Percentiles rank a stretch among this genome's conserved stretches.
phyloP scores from a whole-genome alignment of 345 rosid species.

The Geranium brycei region DNA sequence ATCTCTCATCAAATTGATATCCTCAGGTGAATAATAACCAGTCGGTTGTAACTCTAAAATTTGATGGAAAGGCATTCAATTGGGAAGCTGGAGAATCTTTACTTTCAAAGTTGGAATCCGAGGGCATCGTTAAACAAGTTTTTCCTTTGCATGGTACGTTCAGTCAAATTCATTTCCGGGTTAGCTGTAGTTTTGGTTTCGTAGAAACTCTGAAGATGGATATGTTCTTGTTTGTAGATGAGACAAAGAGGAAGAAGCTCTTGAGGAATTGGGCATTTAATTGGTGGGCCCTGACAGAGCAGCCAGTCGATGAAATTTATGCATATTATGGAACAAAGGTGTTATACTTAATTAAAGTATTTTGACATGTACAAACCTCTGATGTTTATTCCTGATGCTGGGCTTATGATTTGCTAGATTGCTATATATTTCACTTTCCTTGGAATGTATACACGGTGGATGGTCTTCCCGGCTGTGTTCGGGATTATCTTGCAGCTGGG shows the following conservation, averaged over 20 bases:
- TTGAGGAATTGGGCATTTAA: slow-evolving; percentile 66
- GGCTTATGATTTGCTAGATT: slow-evolving; percentile 32
- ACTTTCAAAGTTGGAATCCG: slow-evolving; percentile 46
- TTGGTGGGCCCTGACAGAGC: slow-evolving; percentile 57
- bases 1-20: slow-evolving; percentile 2
- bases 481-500: slow-evolving; percentile 54
- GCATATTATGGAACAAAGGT: slow-evolving; percentile 82
- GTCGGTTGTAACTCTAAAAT: slow-evolving; percentile 25
- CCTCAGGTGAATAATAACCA: slow-evolving; percentile 44
- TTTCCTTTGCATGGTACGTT: slow-evolving; percentile 76
- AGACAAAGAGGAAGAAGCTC: slow-evolving; percentile 57
- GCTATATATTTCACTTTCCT: slow-evolving; percentile 83
- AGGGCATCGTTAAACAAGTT: slow-evolving; percentile 54
- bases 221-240: slow-evolving; percentile 35
- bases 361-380: background rate
- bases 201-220: slow-evolving; percentile 1
- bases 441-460: slow-evolving; percentile 80
- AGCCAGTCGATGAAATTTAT: slow-evolving; percentile 79
- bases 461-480: slow-evolving; percentile 61
- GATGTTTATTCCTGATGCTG: slow-evolving; percentile 5
- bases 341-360: slow-evolving; percentile 1
- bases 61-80: slow-evolving; percentile 30
- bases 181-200: slow-evolving; percentile 8
- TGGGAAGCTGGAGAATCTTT: slow-evolving; percentile 74
- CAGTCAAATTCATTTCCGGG: slow-evolving; percentile 6